Evolutionary conservation across 2,329 filamentous ascomycete genomes (phyloP).

Genomic region (Fusarium anthophilum): DNA sequence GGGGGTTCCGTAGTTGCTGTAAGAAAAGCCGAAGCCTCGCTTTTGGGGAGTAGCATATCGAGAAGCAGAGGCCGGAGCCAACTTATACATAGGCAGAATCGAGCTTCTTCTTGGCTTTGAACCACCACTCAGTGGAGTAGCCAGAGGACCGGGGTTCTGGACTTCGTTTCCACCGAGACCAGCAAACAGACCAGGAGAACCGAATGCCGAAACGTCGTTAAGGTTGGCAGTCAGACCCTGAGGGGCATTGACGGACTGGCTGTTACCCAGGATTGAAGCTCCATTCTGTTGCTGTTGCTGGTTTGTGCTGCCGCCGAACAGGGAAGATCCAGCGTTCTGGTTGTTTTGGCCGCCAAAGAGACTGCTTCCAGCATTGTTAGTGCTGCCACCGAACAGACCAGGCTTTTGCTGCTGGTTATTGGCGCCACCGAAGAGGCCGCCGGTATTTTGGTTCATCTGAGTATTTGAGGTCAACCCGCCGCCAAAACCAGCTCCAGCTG

Average conservation of each 20-base stretch:
- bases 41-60: slow-evolving; percentile 86
- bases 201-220: slow-evolving; percentile 87
- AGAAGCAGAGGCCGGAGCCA: slow-evolving; percentile 82
- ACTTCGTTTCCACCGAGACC: slow-evolving; percentile 71
- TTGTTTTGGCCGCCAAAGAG: slow-evolving; percentile 63
- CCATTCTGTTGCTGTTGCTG: slow-evolving; percentile 62
- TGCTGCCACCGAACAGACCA: slow-evolving; percentile 62
- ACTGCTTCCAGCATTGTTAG: slow-evolving; percentile 56
- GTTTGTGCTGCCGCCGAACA: slow-evolving; percentile 59
- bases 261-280: slow-evolving; percentile 68
- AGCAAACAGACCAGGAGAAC: slow-evolving; percentile 85
- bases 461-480: slow-evolving; percentile 49
- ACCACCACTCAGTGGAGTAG: slow-evolving; percentile 84
- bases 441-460: slow-evolving; percentile 49
- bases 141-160: slow-evolving; percentile 85
- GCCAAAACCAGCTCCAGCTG: slow-evolving; percentile 56
- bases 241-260: slow-evolving; percentile 60
- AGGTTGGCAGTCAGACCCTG: slow-evolving; percentile 81
- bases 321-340: slow-evolving; percentile 54
- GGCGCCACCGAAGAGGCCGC: slow-evolving; percentile 60
- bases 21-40: slow-evolving; percentile 89
- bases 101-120: slow-evolving; percentile 80
- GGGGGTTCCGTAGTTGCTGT: slow-evolving; percentile 90
- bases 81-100: slow-evolving; percentile 85
- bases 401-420: slow-evolving; percentile 52